Conservation (phyloP, 2,329 filamentous ascomycete genomes). For the Penicillium sp. region DNA sequence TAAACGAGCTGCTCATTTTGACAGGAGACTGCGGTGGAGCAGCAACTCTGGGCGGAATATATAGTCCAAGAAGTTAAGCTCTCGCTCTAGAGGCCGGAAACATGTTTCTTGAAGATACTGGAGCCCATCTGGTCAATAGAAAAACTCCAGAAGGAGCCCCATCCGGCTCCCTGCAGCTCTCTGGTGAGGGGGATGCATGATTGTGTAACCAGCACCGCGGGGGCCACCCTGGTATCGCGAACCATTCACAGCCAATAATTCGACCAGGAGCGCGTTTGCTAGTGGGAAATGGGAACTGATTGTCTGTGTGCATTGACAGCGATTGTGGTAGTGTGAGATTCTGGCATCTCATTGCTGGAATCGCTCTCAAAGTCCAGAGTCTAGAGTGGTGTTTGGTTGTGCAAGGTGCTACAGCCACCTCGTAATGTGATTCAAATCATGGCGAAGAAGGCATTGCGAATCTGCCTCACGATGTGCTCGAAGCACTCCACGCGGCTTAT, state of each 20-base stretch:
- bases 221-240: constrained; percentile 6
- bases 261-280: not conserved
- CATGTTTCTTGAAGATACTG: not conserved
- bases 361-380: not conserved
- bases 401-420: constrained; percentile 3
- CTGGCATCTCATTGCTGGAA: constrained; percentile 1
- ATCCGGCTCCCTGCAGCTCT: constrained; percentile 16
- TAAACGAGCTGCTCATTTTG: constrained; percentile 2
- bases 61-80: not conserved
- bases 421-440: not conserved
- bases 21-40: constrained; percentile 8
- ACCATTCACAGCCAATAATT: constrained; percentile 13
- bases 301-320: not conserved
- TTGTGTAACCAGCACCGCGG: constrained; percentile 16
- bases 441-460: not conserved
- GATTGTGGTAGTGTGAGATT: constrained; percentile 1
- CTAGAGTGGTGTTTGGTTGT: not conserved
- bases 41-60: constrained; percentile 7
- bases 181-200: constrained; percentile 15
- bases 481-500: not conserved
- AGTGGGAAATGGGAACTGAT: constrained; percentile 10
- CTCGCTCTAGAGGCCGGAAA: not conserved
- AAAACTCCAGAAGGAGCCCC: constrained; percentile 3
- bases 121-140: not conserved
- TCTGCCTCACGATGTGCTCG: not conserved